Percentiles rank a stretch among this genome's conserved stretches.
phyloP scores from a whole-genome alignment of 768 basidiomycete genomes.

The Boletellus ananiceps region DNA sequence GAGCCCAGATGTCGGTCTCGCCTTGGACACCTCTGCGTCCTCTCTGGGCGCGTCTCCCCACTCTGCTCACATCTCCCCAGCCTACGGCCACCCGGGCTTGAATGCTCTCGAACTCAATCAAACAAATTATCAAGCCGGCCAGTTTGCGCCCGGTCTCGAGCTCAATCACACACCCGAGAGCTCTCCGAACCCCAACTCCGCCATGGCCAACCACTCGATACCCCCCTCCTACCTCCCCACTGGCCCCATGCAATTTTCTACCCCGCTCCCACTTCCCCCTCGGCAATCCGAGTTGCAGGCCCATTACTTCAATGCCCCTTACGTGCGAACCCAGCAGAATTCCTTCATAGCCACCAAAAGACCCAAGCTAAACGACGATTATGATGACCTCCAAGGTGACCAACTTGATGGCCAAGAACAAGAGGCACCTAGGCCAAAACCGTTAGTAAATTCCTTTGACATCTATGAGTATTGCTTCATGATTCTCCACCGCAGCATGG shows the following conservation, averaged over 20 bases:
- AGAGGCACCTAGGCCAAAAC: constrained; percentile 18
- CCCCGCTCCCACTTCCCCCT: constrained; percentile 24
- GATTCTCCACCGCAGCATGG: constrained; percentile 31
- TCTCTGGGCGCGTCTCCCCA: constrained; percentile 11
- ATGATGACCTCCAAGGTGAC: constrained; percentile 14
- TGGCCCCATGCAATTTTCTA: constrained; percentile 31
- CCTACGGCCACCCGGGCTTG: constrained; percentile 12
- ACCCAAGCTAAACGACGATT: constrained; percentile 17
- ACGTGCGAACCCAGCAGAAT: constrained; percentile 2
- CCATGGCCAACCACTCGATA: constrained; percentile 1
- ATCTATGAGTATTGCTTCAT: not conserved
- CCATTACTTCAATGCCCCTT: constrained; percentile 17
- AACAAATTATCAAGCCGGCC: constrained; percentile 14
- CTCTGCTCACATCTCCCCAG: constrained; percentile 6
- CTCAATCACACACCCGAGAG: constrained; percentile 8
- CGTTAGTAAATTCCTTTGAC: constrained; percentile 13
- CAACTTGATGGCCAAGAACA: constrained; percentile 21
- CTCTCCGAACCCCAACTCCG: constrained; percentile 8
- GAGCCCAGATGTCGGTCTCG: constrained; percentile 1
- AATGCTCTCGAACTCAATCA: constrained; percentile 12
- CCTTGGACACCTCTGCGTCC: constrained; percentile 15
- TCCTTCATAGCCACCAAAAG: constrained; percentile 15
- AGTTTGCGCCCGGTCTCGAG: constrained; percentile 4
- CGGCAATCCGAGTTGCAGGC: constrained; percentile 29
- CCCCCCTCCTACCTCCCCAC: constrained; percentile 17